These are phyloP conservation scores for Tilletia indica DNA, from an alignment of 1,284 basidiomycete genomes.

Conservation along the genomic window DNA sequence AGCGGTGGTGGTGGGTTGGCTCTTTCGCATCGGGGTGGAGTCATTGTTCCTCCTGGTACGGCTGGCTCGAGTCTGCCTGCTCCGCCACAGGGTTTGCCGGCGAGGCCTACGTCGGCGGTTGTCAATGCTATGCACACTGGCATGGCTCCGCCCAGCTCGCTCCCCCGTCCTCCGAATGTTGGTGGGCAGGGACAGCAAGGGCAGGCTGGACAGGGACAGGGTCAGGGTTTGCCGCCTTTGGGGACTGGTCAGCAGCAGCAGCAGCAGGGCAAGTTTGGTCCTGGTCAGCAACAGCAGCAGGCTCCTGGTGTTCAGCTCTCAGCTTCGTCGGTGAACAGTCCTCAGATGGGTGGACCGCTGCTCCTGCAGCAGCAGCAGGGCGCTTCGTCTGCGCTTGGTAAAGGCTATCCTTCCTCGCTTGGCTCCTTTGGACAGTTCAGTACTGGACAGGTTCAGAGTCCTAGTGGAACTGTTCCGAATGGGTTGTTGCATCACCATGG, in stretches of 20 bases:
- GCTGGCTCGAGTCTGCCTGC: slow-evolving; percentile 30
- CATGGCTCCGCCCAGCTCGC: neutral
- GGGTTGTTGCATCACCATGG: neutral
- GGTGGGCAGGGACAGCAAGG: neutral
- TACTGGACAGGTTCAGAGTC: no score
- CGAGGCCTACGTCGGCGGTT: slow-evolving; percentile 37
- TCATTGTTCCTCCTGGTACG: neutral
- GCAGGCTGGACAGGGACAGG: no score
- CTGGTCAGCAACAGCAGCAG: neutral
- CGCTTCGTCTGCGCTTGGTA: neutral
- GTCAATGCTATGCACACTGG: slow-evolving; percentile 26
- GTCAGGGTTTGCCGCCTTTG: no score
- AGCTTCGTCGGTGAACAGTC: neutral
- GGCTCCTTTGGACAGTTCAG: neutral
- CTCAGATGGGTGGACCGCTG: neutral
- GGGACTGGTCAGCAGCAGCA: neutral
- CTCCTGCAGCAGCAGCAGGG: neutral
- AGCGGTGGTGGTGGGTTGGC: neutral
- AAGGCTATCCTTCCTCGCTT: slow-evolving; percentile 5
- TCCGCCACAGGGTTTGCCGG: slow-evolving; percentile 43
- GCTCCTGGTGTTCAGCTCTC: neutral
- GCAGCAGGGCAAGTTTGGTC: neutral
- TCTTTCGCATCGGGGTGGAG: neutral
- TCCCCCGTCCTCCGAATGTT: slow-evolving; percentile 8
- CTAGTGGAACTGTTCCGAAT: neutral